Base-by-base conservation (phyloP, 1,284 basidiomycete genomes). In the Mrakiaceae sp. region DNA sequence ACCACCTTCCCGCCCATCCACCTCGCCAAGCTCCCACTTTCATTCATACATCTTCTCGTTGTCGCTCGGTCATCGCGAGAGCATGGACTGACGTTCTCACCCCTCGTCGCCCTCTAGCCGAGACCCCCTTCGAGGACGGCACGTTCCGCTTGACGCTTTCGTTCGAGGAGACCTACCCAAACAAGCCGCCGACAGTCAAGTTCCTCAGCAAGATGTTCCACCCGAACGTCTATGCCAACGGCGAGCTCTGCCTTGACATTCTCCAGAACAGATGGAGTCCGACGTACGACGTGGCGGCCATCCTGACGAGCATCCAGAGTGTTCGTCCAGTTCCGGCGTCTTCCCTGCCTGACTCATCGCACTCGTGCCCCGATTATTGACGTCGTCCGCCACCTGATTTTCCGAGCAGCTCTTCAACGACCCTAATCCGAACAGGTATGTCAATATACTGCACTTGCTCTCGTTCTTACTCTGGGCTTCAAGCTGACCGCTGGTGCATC, bases 181-280 rank as follows among this genome's bases (percentile, higher is more conserved):
- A 97, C 81, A 97, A 97, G 75, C 92, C 95, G 0, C 95, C 95
- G 5, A 89, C 88, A 2, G 95, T 98, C 71, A 94, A 95, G 74
- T 98, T 98, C 80, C 82, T 98, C 42, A 91, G 88, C 57, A 86
- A 91, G 69, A 98, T 97, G 94, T 98, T 98, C 79, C 95, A 98
- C 75, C 95, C 95, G 0, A 98, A 98, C 78, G 94, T 98, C 12
- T 98, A 98, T 77, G 90, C 90, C 62, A 97, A 97, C 71, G 95
- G 95, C 68, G 95, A 98, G 75, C 86, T 98, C 62, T 98, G 95
- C 76, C 82, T 98, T 58, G 95, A 98, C 76, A 98, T 98, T 72
- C 81, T 98, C 48, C 95, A 98, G 79, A 98, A 98, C 74, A 82
- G 95, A 43, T 98, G 95, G 95, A 90, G 86, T 44, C 95, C 95